Evolutionary conservation across 2,329 filamentous ascomycete genomes (phyloP).

Genomic region (Diaporthe destruens): DNA sequence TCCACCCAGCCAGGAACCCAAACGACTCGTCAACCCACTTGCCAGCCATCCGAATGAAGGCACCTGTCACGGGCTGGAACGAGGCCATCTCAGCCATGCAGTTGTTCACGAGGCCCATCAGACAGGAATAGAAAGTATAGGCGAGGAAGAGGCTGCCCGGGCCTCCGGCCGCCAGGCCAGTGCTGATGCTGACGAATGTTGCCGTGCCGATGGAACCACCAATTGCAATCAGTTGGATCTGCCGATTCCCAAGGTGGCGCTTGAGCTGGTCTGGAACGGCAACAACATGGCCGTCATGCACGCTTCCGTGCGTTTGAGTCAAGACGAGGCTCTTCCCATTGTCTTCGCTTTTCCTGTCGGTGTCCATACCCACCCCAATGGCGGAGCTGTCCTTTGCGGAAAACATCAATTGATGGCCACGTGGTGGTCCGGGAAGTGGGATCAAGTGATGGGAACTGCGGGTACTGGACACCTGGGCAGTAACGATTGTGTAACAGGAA

Average conservation of each 20-base stretch:
- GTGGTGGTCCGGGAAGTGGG: not conserved
- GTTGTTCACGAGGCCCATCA: constrained; percentile 74
- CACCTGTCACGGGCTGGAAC: constrained; percentile 71
- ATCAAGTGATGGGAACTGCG: not conserved
- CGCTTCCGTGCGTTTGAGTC: constrained; percentile 12
- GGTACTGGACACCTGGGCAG: not conserved
- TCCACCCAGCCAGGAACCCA: constrained; percentile 66
- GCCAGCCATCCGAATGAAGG: constrained; percentile 74
- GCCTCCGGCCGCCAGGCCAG: constrained; percentile 61
- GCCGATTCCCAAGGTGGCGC: constrained; percentile 64
- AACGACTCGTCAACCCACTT: constrained; percentile 75
- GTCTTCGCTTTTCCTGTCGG: constrained; percentile 12
- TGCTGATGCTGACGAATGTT: constrained; percentile 72
- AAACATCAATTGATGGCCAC: not conserved
- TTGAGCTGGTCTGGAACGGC: constrained; percentile 51
- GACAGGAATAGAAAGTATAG: constrained; percentile 66
- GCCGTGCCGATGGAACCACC: constrained; percentile 70
- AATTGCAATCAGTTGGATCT: constrained; percentile 71
- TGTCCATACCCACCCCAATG: constrained; percentile 13
- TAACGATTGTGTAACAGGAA: not conserved
- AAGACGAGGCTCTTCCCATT: constrained; percentile 5
- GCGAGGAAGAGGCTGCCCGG: constrained; percentile 68
- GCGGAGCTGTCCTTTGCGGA: constrained; percentile 2
- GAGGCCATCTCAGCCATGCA: constrained; percentile 74
- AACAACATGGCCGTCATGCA: constrained; percentile 16